These are phyloP conservation scores for Fusarium abutilonis DNA, from an alignment of 2,329 filamentous ascomycete genomes.

Conservation along the genomic window DNA sequence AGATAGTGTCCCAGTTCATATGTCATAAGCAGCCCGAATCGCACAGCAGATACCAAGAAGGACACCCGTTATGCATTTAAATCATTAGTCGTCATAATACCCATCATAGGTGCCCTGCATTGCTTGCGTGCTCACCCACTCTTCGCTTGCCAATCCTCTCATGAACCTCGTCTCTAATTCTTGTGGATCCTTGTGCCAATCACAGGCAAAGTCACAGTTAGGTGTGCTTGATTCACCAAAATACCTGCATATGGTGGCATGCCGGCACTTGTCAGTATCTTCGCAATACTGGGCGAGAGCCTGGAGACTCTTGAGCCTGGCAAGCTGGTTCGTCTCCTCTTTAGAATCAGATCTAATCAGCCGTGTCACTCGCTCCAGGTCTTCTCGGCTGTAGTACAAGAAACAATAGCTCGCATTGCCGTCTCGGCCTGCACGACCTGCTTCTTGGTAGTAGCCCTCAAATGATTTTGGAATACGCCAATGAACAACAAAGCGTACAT, in stretches of 20 bases:
- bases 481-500: conserved; percentile 93
- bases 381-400: conserved; percentile 89
- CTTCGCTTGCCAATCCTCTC: conserved; percentile 66
- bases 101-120: conserved; percentile 66
- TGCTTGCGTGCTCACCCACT: conserved; percentile 71
- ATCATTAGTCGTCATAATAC: conserved; percentile 59
- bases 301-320: conserved; percentile 70
- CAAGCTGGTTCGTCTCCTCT: conserved; percentile 56
- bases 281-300: conserved; percentile 85
- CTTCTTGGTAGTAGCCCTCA: conserved; percentile 96
- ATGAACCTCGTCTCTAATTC: conserved; percentile 67
- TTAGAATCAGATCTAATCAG: conserved; percentile 61
- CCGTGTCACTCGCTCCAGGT: conserved; percentile 76
- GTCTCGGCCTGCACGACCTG: conserved; percentile 88
- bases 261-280: conserved; percentile 75
- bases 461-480: conserved; percentile 95
- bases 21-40: too few relatives aligned
- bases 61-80: background rate
- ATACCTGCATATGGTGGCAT: conserved; percentile 77
- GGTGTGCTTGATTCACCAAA: conserved; percentile 73
- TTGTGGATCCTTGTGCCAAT: conserved; percentile 76
- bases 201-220: conserved; percentile 78
- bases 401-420: conserved; percentile 88
- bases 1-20: too few relatives aligned
- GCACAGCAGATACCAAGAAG: background rate